A percentile compares a stretch with the other conserved stretches of the same genome.
Evolutionary conservation across 1,284 basidiomycete genomes (phyloP).

Genomic region (Trichosporon asahii): DNA sequence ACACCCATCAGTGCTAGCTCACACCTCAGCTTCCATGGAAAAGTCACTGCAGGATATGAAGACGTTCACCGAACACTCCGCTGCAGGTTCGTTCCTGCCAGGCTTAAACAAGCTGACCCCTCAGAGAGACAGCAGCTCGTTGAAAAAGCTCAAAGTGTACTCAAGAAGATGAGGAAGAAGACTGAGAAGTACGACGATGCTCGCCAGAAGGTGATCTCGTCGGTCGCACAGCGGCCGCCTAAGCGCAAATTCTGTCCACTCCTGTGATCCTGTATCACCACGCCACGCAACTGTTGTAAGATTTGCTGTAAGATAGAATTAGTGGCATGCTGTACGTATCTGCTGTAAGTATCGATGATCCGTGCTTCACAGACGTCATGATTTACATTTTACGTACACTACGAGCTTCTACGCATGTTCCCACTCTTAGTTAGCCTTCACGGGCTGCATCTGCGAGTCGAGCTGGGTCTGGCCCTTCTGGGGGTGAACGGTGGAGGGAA

Average conservation of each 20-base stretch:
- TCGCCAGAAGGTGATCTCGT: background rate
- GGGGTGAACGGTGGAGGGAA: background rate
- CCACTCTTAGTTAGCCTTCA: background rate
- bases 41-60: background rate
- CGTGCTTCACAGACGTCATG: background rate
- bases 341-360: no score
- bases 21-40: background rate
- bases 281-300: background rate
- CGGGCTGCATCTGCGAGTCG: conserved; percentile 8
- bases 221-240: background rate
- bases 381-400: background rate
- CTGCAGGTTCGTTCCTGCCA: background rate
- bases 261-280: background rate
- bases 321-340: background rate
- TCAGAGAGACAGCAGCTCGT: background rate
- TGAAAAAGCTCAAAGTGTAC: background rate
- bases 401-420: background rate
- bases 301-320: background rate
- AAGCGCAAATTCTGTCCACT: background rate
- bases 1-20: background rate
- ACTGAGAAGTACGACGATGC: background rate
- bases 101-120: background rate
- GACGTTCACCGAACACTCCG: background rate
- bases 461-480: background rate
- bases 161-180: background rate